Conservation (phyloP, 2,329 filamentous ascomycete species). For the Bipolaris bicolor region DNA sequence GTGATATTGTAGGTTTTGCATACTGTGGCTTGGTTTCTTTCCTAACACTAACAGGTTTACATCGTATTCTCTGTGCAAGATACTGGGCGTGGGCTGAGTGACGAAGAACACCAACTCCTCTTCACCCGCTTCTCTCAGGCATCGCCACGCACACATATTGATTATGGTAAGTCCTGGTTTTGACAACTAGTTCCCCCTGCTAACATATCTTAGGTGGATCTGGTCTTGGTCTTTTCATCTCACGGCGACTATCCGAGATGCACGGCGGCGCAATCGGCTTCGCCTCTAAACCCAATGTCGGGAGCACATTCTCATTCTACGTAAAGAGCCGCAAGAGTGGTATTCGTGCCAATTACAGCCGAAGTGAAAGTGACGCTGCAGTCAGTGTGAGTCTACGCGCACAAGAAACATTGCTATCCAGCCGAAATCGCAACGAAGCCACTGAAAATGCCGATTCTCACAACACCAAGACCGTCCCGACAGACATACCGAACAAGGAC, state of each 20-base stretch:
- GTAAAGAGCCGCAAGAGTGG: slow-evolving; percentile 30
- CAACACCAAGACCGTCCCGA: background rate
- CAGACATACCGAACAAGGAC: slow-evolving; percentile 9
- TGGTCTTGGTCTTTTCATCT: slow-evolving; percentile 45
- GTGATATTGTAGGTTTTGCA: slow-evolving; percentile 17
- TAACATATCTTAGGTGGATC: slow-evolving; percentile 24
- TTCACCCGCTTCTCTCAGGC: slow-evolving; percentile 44
- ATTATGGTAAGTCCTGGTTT: slow-evolving; percentile 33
- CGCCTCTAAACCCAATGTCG: slow-evolving; percentile 26
- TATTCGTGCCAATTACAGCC: slow-evolving; percentile 2
- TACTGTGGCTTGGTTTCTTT: background rate
- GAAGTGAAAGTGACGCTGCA: slow-evolving; percentile 13
- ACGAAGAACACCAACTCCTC: slow-evolving; percentile 45
- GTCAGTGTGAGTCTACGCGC: slow-evolving; percentile 19
- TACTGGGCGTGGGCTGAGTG: slow-evolving; percentile 49
- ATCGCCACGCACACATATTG: slow-evolving; percentile 43
- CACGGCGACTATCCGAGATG: slow-evolving; percentile 36
- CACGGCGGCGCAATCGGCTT: slow-evolving; percentile 43
- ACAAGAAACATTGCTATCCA: slow-evolving; percentile 14
- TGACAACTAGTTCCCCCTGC: background rate
- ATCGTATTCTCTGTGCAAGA: slow-evolving; percentile 48
- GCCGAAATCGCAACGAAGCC: slow-evolving; percentile 13
- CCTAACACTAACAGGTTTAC: slow-evolving; percentile 38
- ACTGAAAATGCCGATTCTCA: background rate
- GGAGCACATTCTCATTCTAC: slow-evolving; percentile 45